Evolutionary conservation across 2,329 filamentous ascomycete species (phyloP).

Genomic region (Aureobasidium sp.): DNA sequence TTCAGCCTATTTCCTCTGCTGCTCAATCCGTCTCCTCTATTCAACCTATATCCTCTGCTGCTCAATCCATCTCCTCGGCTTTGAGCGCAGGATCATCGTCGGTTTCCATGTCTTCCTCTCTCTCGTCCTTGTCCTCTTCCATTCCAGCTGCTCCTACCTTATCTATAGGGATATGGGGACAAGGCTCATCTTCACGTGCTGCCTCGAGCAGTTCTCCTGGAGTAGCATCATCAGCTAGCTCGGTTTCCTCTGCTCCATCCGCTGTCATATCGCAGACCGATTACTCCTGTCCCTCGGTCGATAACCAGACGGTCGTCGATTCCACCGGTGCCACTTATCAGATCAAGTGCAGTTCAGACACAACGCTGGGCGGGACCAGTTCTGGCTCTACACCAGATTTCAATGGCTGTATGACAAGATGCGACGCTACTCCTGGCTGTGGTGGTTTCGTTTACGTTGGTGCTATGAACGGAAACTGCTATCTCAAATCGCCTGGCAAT

Average conservation of each 20-base stretch:
- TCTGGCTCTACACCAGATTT: background rate
- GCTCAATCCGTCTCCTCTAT: background rate
- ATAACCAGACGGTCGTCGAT: background rate
- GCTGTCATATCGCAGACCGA: background rate
- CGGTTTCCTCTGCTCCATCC: background rate
- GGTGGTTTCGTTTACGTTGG: conserved; percentile 17
- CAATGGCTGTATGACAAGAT: conserved; percentile 19
- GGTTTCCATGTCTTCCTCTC: background rate
- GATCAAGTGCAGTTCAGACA: background rate
- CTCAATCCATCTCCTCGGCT: background rate
- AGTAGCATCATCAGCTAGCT: background rate
- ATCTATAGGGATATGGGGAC: background rate
- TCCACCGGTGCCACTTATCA: conserved; percentile 6
- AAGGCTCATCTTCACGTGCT: background rate
- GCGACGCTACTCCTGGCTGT: conserved; percentile 17
- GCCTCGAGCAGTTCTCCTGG: background rate
- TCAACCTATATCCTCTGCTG: background rate
- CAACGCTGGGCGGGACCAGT: background rate
- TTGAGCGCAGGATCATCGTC: background rate
- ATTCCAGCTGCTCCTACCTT: background rate
- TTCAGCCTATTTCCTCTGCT: background rate
- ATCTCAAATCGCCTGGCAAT: background rate
- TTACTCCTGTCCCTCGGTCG: conserved; percentile 10
- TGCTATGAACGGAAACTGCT: background rate
- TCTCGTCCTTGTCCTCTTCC: no score